Percentiles rank a stretch among this genome's conserved stretches.
These are phyloP conservation scores for Picea engelmannii DNA, from an alignment of 83 land plant species.

Conservation along the genomic window DNA sequence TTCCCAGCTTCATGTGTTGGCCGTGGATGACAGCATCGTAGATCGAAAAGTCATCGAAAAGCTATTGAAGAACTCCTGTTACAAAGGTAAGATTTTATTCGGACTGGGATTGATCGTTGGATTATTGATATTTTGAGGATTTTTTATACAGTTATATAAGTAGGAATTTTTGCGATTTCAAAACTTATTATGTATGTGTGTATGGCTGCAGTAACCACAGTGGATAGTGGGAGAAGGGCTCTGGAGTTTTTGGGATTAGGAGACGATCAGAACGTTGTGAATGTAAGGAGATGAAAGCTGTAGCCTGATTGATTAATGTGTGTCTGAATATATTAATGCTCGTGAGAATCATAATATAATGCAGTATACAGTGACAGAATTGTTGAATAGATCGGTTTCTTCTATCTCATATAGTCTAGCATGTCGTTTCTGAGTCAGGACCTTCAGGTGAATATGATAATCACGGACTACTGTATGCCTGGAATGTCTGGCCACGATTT, in stretches of 20 bases:
- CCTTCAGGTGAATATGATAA: slow-evolving; percentile 45
- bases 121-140: not conserved
- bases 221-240: slow-evolving; percentile 57
- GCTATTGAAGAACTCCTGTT: slow-evolving; percentile 61
- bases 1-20: slow-evolving; percentile 65
- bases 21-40: slow-evolving; percentile 67
- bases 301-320: no score
- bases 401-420: no score
- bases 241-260: slow-evolving; percentile 28
- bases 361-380: no score
- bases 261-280: not conserved
- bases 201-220: slow-evolving; percentile 57
- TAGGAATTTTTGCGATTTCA: not conserved
- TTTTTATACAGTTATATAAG: not conserved
- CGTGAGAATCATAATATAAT: no score
- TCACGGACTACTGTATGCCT: slow-evolving; percentile 85
- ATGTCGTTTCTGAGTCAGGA: slow-evolving; percentile 12
- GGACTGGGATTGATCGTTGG: not conserved
- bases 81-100: not conserved
- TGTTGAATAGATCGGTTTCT: no score
- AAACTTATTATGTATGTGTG: not conserved
- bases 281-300: not conserved
- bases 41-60: slow-evolving; percentile 81
- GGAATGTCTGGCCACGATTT: slow-evolving; percentile 84
- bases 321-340: no score